A percentile compares a stretch with the other conserved stretches of the same genome.
These are phyloP conservation scores for Aristolochia fimbriata DNA, from an alignment of 164 flowering plant genomes.

Conservation along the genomic window DNA sequence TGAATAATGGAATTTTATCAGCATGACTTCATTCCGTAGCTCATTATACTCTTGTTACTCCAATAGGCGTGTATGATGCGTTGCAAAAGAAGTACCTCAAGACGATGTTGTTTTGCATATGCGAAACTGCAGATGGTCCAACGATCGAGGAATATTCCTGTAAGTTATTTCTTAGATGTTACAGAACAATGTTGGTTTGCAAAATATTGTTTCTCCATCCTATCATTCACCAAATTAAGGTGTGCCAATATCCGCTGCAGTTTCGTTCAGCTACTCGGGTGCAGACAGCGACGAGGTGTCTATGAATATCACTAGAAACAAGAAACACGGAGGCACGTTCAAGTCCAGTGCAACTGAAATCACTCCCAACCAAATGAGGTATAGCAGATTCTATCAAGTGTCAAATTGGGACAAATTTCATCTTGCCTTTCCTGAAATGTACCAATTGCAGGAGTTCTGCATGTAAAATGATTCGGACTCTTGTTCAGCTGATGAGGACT, in stretches of 20 bases:
- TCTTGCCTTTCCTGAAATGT: neutral
- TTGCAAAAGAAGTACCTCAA: constrained; percentile 78
- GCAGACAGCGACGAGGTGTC: constrained; percentile 64
- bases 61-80: constrained; percentile 84
- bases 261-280: constrained; percentile 78
- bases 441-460: constrained; percentile 70
- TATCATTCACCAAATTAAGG: too few relatives aligned
- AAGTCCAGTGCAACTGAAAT: constrained; percentile 57
- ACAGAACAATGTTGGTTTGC: neutral
- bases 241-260: constrained; percentile 23
- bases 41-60: too few relatives aligned
- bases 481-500: constrained; percentile 92
- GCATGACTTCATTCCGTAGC: too few relatives aligned
- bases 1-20: too few relatives aligned
- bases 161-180: constrained; percentile 19
- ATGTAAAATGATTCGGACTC: constrained; percentile 89
- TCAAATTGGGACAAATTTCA: neutral
- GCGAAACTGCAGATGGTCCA: constrained; percentile 74
- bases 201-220: neutral
- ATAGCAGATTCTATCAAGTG: neutral
- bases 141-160: constrained; percentile 95
- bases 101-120: constrained; percentile 78
- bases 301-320: constrained; percentile 75
- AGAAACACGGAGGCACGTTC: constrained; percentile 70
- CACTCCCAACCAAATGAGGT: constrained; percentile 92